Evolutionary conservation across 2,329 filamentous ascomycete species (phyloP), one percentile per base, ranked within the genome.

Genomic region (Colletotrichum simmondsii): DNA sequence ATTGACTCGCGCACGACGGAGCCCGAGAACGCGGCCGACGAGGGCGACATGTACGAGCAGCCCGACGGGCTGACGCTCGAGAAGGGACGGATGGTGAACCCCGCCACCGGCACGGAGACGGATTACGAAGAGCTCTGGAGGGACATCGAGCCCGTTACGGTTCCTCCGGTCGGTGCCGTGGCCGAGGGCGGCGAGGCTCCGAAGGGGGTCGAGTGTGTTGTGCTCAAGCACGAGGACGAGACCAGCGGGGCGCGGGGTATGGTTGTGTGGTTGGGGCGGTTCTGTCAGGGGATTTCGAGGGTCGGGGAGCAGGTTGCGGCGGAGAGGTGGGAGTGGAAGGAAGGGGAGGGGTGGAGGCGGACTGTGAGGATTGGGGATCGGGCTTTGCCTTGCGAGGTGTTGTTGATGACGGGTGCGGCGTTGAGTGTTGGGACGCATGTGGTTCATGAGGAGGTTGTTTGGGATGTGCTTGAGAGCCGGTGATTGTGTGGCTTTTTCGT

Each of bases 101-200:
- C 90, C 0, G 83, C 80, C 1, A 90, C 88, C 1, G 87, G 88
- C 0, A 54, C 77, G 1, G 79, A 85, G 52, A 86, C 86, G 11
- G 81, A 82, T 1, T 94, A 95, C 75, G 92, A 94, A 78, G 92
- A 94, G 80, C 78, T 92, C 2, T 94, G 92, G 92, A 79, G 82
- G 2, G 88, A 91, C 54, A 79, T 85, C 2, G 78, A 81, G 2
- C 82, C 81, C 0, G 30, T 65, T 46, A 32, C 66, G 3, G 42
- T 61, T n/a, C 30, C 14, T n/a, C 11, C 19, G 10, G 35, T 72
- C 11, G 76, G 73, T 19, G 32, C 72, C 28, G 77, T 74, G 8
- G 71, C 72, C 0, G 74, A 70, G 28, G 68, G 37, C 35, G 68
- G 35, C 14, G 37, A 42, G 37, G 37, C 5, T 2, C 37, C 75